These are phyloP conservation scores for Colletotrichum shisoi DNA, from an alignment of 2,329 filamentous ascomycete genomes.

Conservation along the genomic window DNA sequence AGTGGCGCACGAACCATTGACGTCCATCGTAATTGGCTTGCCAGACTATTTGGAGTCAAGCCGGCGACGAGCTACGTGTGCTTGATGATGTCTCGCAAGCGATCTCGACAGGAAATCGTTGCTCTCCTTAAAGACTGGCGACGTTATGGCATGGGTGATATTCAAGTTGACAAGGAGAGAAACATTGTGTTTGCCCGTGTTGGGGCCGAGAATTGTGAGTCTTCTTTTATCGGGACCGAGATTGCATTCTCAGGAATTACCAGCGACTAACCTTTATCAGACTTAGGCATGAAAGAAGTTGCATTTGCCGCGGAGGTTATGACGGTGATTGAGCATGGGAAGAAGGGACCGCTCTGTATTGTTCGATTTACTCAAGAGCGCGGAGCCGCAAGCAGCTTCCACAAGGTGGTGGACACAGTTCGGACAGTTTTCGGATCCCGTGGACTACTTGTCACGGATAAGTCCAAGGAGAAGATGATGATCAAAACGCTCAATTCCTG, in stretches of 20 bases:
- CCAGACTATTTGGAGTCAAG: slow-evolving; percentile 87
- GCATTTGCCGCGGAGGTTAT: slow-evolving; percentile 87
- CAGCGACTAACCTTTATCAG: slow-evolving; percentile 53
- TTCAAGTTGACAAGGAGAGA: slow-evolving; percentile 79
- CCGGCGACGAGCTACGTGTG: slow-evolving; percentile 79
- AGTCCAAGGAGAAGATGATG: slow-evolving; percentile 75
- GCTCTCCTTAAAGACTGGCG: slow-evolving; percentile 81
- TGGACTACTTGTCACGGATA: slow-evolving; percentile 73
- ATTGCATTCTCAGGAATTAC: background rate
- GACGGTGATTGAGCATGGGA: slow-evolving; percentile 85
- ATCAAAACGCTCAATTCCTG: slow-evolving; percentile 69
- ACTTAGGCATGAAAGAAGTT: slow-evolving; percentile 85
- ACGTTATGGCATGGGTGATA: slow-evolving; percentile 79
- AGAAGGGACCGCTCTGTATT: slow-evolving; percentile 77
- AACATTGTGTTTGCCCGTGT: slow-evolving; percentile 84
- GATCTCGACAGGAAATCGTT: slow-evolving; percentile 78
- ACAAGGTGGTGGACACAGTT: slow-evolving; percentile 80
- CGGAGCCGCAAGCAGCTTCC: slow-evolving; percentile 90
- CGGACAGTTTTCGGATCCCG: slow-evolving; percentile 71
- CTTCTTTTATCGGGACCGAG: too few relatives aligned
- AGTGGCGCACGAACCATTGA: slow-evolving; percentile 64
- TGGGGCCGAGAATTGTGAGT: slow-evolving; percentile 78
- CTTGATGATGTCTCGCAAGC: slow-evolving; percentile 72
- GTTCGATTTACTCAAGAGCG: slow-evolving; percentile 87
- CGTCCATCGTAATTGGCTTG: slow-evolving; percentile 84